phyloP scores from a whole-genome alignment of 345 rosid genomes.

The Mercurialis annua region DNA sequence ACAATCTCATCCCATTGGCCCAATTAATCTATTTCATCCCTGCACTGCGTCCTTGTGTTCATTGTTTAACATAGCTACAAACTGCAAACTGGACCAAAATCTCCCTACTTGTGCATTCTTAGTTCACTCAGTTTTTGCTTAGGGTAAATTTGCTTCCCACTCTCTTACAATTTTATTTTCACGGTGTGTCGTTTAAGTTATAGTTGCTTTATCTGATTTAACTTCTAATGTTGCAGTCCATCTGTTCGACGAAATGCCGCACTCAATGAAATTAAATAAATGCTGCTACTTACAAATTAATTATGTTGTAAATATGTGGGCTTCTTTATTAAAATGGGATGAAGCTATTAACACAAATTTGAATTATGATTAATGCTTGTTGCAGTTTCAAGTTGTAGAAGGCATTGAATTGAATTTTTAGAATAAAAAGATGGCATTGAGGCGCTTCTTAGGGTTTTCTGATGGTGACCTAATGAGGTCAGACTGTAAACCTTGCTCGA shows the following conservation, averaged over 20 bases:
- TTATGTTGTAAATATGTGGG: not conserved
- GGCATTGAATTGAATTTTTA: not conserved
- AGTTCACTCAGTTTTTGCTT: no score
- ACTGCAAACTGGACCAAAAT: no score
- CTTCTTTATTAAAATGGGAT: not conserved
- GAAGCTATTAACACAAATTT: not conserved
- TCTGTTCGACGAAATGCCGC: constrained; percentile 12
- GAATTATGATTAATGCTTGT: not conserved
- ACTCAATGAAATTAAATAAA: not conserved
- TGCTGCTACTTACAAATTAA: not conserved
- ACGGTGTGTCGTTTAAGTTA: no score
- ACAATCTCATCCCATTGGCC: no score
- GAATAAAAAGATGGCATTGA: constrained; percentile 47
- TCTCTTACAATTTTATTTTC: no score
- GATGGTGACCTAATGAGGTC: constrained; percentile 83
- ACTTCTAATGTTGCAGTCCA: not conserved
- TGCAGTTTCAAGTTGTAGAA: not conserved
- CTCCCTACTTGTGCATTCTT: no score
- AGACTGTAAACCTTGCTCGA: constrained; percentile 76
- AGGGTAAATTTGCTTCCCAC: no score
- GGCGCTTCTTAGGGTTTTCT: constrained; percentile 61
- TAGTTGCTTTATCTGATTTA: not conserved
- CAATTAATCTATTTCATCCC: no score
- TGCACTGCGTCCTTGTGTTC: no score
- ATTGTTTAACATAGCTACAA: no score